Base-by-base conservation (phyloP, 306 rosid species). In the Senna siamea region DNA sequence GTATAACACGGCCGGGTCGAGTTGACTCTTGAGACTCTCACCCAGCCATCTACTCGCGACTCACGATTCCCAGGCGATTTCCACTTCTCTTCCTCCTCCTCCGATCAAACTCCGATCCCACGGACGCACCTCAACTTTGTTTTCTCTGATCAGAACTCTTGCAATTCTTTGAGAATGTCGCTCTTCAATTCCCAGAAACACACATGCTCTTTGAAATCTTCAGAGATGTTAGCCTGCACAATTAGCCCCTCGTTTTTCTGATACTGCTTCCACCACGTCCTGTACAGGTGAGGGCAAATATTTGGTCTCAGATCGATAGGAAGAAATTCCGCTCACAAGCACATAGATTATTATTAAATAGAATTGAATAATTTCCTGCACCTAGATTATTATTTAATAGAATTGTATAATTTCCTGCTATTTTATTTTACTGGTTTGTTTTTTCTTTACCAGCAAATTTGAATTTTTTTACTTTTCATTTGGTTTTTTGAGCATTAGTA, bases 1-100 rank as follows among this genome's bases (percentile, higher is more conserved):
- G 75, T 73, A 78, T 48, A 83, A 83, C 81, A n/a, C 89, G 81
- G 57, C 80, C 90, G 92, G 90, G 96, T 80, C 87, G 90, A 89
- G 95, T 89, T 80, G 8, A 79, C 68, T 61, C 68, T 37, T 9
- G 87, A 78, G 81, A 78, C 68, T 50, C 88, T 58, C 79, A 81
- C 88, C 81, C 88, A 81, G 83, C 77, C 80, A 80, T 78, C 34
- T 85, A 85, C 85, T 78, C 89, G 81, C 76, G 83, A 89, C 86
- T 89, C 89, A 65, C 88, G 81, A 89, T 84, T 87, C 89, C 79
- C 50, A 56, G 70, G 44, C 82, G 80, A 79, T 79, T 79, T 77
- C 80, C 34, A 60, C 69, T 22, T 34, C 60, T n/a, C n/a, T n/a
- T n/a, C 19, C 64, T 22, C 66, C 71, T 34, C 19, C 57, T 53